Evolutionary conservation across 1,139 yeast species (phyloP), one percentile per base, ranked within the genome.

Genomic region (Arxiozyma heterogenica): DNA sequence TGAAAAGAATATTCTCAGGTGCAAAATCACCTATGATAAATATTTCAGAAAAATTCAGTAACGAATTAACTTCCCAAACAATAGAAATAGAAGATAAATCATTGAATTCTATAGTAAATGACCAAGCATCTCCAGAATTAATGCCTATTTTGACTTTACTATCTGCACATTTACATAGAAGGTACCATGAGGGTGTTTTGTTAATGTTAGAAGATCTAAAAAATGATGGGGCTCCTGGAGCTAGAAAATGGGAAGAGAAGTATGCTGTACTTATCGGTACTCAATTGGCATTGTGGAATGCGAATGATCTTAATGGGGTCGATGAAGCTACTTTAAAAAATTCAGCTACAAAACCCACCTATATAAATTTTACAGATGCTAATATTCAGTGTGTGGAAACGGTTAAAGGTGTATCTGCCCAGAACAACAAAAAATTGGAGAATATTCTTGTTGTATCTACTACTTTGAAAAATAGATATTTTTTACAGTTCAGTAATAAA

Each of bases 241-340:
- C 85, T 53, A 76, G 97, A 52, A 79, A 80, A 63, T 93, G 98
- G 98, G 78, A 79, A 56, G 97, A 93, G 69, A 96, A 90, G 20
- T 93, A 86, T 69, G 98, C 96, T 49, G 89, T 88, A 30, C 75
- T 93, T 49, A 82, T 89, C 9, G 98, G 98, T 18, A 87, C 90
- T 56, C 96, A 90, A 63, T 73, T 93, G 57, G 95, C 97, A 0
- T 81, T 88, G 60, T 91, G 97, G 97, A 91, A 89, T 69, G 95
- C 96, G 1, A 84, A 83, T 47, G 79, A 79, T 58, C 73, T 90
- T 57, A 77, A 75, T 55, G 72, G 71, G 56, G 73, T 75, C 61
- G 81, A 76, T 1, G 79, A 76, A 38, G 78, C 77, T 23, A 69
- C 81, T 53, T 68, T 81, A 57, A 80, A 76, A 55, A 77, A 82